Base-by-base conservation (phyloP, 768 basidiomycete genomes). In the Lentinula aciculospora region DNA sequence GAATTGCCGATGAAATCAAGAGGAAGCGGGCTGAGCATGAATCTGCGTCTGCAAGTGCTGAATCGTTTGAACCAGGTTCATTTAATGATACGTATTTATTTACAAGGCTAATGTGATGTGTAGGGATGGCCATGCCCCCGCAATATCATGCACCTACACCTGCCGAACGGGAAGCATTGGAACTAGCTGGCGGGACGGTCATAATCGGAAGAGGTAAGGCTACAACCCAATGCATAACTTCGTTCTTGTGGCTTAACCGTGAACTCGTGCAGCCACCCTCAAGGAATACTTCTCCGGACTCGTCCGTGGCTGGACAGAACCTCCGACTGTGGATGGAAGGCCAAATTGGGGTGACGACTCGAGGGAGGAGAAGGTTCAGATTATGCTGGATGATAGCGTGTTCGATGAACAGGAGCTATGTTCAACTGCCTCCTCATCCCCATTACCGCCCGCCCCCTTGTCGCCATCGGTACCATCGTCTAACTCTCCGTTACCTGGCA, bases 261-360 rank as follows among this genome's bases (percentile, higher is more conserved):
- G 3, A 12, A 15, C 17, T 44, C n/a, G 5, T 21, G 3, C 19
- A 44, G 84, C 90, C 34, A 89, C 92, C 0, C 81, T 96, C 72
- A 99, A 98, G 74, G 97, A 99, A 73, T 98, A 91, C 69, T 83
- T 98, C 83, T 79, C 85, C 56, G 97, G 96, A 2, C 67, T 98
- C 40, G 83, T 80, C 66, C 78, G 81, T 55, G 97, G 97, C 2
- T 99, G 92, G 90, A 83, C 86, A 19, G 85, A 85, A 28, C 76
- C 32, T 36, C 31, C 27, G 13, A 23, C 10, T 13, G 17, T 51
- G 2, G n/a, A 51, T 4, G 49, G 49, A 4, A 51, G 32, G 34
- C 27, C 21, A 36, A 51, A 51, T 1, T 69, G 92, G 31, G 79
- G 86, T 47, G 80, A 81, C 51, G 73, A 87, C 54, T 89, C 92